phyloP scores from a whole-genome alignment of 441 rosid genomes.

The Dalechampia spathulata region DNA sequence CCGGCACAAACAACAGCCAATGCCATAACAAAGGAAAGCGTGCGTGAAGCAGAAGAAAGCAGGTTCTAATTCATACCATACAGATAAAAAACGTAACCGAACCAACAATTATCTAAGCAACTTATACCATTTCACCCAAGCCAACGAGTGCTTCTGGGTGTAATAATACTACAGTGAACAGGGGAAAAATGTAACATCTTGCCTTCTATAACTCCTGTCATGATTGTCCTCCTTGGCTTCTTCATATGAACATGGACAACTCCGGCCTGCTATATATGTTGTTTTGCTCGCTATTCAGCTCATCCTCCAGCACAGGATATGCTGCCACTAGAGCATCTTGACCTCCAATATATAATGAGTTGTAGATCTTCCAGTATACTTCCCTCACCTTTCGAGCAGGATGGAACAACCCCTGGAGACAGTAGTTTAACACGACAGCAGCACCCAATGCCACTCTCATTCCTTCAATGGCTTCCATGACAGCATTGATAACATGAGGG shows the following conservation, averaged over 20 bases:
- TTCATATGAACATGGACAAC: conserved; percentile 65
- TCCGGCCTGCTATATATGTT: conserved; percentile 86
- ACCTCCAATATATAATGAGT: conserved; percentile 81
- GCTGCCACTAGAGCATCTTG: conserved; percentile 95
- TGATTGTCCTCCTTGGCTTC: neutral
- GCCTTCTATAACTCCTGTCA: neutral
- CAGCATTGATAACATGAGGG: conserved; percentile 93
- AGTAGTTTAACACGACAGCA: conserved; percentile 76
- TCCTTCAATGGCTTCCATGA: conserved; percentile 94
- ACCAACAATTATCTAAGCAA: neutral
- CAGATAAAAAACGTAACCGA: neutral
- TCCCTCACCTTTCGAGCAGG: conserved; percentile 96
- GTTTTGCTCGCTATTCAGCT: conserved; percentile 57
- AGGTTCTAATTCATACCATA: conserved; percentile 2
- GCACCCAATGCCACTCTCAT: conserved; percentile 94
- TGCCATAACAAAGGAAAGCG: neutral
- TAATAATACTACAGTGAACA: too few species aligned
- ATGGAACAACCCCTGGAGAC: conserved; percentile 95
- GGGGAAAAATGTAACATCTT: too few species aligned
- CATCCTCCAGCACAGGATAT: conserved; percentile 72
- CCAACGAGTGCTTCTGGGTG: too few species aligned
- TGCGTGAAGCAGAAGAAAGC: neutral
- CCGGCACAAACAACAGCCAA: too few species aligned
- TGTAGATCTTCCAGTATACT: conserved; percentile 98
- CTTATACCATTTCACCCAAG: too few species aligned